Percentiles rank a stretch among this genome's conserved stretches.
phyloP scores from a whole-genome alignment of 306 rosid genomes.

The Vigna unguiculata region DNA sequence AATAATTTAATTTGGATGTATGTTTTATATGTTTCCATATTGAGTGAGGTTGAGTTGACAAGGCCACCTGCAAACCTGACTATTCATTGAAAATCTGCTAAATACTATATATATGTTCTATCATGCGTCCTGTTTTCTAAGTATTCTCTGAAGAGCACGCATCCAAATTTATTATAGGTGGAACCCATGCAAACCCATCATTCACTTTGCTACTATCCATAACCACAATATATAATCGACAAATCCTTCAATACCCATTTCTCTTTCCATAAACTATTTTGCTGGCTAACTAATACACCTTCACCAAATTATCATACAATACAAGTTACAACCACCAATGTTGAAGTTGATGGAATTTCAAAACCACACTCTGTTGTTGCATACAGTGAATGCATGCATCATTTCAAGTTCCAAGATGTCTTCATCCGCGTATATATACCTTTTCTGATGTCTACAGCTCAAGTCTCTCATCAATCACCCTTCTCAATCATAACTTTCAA shows the following conservation, averaged over 20 bases:
- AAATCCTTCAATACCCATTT: slow-evolving; percentile 1
- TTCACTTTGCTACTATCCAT: slow-evolving; percentile 20
- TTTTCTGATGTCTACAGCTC: slow-evolving; percentile 23
- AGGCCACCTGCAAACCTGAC: slow-evolving; percentile 37
- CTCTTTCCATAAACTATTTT: slow-evolving; percentile 28
- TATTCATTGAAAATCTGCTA: slow-evolving; percentile 43
- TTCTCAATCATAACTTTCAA: slow-evolving; percentile 24
- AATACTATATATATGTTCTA: slow-evolving; percentile 25
- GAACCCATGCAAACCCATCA: slow-evolving; percentile 40
- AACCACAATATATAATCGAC: slow-evolving; percentile 35
- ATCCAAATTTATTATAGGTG: slow-evolving; percentile 45
- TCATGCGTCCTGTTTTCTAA: slow-evolving; percentile 26
- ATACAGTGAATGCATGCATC: slow-evolving; percentile 35
- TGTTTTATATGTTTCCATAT: neutral
- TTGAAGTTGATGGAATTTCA: slow-evolving; percentile 25
- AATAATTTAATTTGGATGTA: slow-evolving; percentile 40
- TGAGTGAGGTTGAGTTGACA: slow-evolving; percentile 18
- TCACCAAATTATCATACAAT: slow-evolving; percentile 18
- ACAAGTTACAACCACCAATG: no score
- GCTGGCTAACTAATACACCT: slow-evolving; percentile 6
- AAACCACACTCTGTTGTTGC: slow-evolving; percentile 24
- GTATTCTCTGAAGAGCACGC: slow-evolving; percentile 30
- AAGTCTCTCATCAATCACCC: slow-evolving; percentile 37
- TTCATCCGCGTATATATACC: slow-evolving; percentile 20
- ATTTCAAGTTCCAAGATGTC: slow-evolving; percentile 47